Percentiles rank a stretch among this genome's conserved stretches.
Evolutionary conservation across 2,329 filamentous ascomycete species (phyloP).

Genomic region (Cordyceps javanica): DNA sequence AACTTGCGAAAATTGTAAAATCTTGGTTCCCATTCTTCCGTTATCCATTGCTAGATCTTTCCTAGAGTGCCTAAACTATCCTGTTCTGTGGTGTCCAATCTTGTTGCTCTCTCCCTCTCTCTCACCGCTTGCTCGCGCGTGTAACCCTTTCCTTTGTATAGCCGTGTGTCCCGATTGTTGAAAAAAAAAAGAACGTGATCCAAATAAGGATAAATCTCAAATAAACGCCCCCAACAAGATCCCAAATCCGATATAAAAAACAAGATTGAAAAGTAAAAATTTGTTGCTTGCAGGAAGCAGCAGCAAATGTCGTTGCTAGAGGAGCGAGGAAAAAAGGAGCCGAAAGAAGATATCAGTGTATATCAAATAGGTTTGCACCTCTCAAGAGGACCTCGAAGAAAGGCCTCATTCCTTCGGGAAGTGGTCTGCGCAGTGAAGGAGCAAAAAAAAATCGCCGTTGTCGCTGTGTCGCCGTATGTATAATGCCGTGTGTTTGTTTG

Average conservation of each 20-base stretch:
- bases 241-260: background rate
- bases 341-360: background rate
- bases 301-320: background rate
- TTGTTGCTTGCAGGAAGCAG: background rate
- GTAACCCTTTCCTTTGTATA: background rate
- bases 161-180: background rate
- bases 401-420: background rate
- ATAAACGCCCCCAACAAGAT: background rate
- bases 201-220: background rate
- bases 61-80: background rate
- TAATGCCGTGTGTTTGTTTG: no score
- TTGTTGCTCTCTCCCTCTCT: no score
- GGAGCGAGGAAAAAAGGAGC: no score
- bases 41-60: background rate
- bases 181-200: background rate
- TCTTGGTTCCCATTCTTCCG: background rate
- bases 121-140: conserved; percentile 2
- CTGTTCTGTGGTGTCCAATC: conserved; percentile 10
- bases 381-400: no score
- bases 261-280: background rate
- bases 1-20: background rate
- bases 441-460: background rate
- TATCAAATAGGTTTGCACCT: conserved; percentile 5
- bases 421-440: background rate
- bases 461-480: conserved; percentile 3